Conservation (phyloP, 352 stramenopile genomes). For the Globisporangium yorkense region DNA sequence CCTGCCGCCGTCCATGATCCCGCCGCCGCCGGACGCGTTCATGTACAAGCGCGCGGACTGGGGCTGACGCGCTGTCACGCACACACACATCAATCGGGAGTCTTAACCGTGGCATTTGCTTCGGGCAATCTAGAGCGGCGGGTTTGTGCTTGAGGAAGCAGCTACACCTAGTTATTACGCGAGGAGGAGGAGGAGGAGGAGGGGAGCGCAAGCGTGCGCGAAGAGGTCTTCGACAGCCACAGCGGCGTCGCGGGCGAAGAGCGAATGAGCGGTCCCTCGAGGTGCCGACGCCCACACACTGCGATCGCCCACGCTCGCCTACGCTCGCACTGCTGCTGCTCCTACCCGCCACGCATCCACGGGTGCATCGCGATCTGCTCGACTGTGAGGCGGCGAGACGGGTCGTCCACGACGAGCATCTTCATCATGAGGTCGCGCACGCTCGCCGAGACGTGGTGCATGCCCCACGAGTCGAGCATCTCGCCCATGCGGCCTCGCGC, state of each 20-base stretch:
- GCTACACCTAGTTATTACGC: slow-evolving; percentile 31
- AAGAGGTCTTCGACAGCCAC: no score
- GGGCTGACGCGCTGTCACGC: slow-evolving; percentile 26
- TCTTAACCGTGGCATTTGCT: slow-evolving; percentile 6
- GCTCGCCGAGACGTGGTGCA: slow-evolving; percentile 67
- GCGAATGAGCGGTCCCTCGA: no score
- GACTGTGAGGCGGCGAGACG: slow-evolving; percentile 62
- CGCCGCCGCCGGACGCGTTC: slow-evolving; percentile 44
- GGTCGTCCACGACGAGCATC: slow-evolving; percentile 84
- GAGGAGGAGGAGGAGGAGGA: not conserved
- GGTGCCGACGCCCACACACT: no score
- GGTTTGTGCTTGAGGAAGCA: slow-evolving; percentile 19
- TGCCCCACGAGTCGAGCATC: slow-evolving; percentile 86
- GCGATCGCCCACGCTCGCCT: not conserved
- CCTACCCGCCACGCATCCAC: slow-evolving; percentile 69
- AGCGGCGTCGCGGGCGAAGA: not conserved
- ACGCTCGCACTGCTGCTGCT: not conserved
- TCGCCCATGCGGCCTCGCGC: slow-evolving; percentile 67
- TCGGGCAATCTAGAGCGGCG: slow-evolving; percentile 16
- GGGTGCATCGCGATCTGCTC: slow-evolving; percentile 81
- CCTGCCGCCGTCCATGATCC: slow-evolving; percentile 73
- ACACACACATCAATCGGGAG: not conserved
- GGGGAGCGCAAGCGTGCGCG: not conserved
- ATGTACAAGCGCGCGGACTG: slow-evolving; percentile 41
- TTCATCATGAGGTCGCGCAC: slow-evolving; percentile 70